Conservation (phyloP, 2,329 filamentous ascomycete genomes). For the Colletotrichum liriopes region DNA sequence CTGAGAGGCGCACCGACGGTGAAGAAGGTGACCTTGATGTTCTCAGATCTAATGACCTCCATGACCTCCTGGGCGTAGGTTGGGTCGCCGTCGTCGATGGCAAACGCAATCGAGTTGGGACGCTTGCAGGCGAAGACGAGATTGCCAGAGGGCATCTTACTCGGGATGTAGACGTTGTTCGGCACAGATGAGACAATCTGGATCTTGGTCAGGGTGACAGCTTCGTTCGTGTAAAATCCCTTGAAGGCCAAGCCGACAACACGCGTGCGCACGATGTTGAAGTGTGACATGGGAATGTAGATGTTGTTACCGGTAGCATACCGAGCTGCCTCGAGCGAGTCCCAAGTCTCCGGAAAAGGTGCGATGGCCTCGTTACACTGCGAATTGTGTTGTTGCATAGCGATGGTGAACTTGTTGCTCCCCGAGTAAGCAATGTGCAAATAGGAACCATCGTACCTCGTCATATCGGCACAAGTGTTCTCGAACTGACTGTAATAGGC, state of each 20-base stretch:
- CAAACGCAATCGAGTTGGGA: constrained; percentile 80
- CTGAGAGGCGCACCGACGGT: constrained; percentile 76
- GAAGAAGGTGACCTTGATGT: constrained; percentile 80
- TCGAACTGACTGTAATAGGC: constrained; percentile 72
- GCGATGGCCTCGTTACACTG: constrained; percentile 68
- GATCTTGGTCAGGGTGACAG: constrained; percentile 68
- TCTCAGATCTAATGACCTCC: constrained; percentile 73
- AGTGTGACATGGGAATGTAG: constrained; percentile 78
- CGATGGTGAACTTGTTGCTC: constrained; percentile 74
- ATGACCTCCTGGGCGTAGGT: constrained; percentile 59
- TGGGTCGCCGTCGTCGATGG: constrained; percentile 79
- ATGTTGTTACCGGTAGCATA: constrained; percentile 71
- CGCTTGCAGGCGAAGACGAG: constrained; percentile 76
- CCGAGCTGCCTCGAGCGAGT: constrained; percentile 76
- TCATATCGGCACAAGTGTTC: constrained; percentile 61
- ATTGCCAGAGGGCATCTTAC: constrained; percentile 73
- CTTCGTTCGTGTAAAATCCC: constrained; percentile 72
- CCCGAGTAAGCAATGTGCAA: constrained; percentile 77
- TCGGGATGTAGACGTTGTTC: constrained; percentile 65
- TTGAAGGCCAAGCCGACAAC: constrained; percentile 74
- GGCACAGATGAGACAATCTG: constrained; percentile 74
- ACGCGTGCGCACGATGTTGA: constrained; percentile 71
- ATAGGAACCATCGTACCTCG: constrained; percentile 70
- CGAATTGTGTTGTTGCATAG: constrained; percentile 77
- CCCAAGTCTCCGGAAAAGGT: constrained; percentile 78